Evolutionary conservation across 2,329 filamentous ascomycete species (phyloP), one percentile per base, ranked within the genome.

Genomic region (Colletotrichum sp.): DNA sequence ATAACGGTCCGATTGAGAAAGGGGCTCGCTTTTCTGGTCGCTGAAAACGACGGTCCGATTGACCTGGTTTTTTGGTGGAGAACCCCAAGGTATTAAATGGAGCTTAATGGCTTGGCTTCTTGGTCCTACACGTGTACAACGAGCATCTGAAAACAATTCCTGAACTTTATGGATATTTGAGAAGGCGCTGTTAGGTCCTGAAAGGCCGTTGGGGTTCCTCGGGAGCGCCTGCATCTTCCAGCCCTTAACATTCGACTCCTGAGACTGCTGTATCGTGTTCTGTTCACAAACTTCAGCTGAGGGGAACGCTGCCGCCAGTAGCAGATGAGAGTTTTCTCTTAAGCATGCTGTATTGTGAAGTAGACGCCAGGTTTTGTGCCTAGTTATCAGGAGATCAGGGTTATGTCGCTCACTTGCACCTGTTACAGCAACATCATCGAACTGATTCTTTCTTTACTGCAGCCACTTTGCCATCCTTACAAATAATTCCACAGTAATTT

Each of bases 1-100:
- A 43, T 24, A 72, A 74, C 68, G 72, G 72, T 67, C 72, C 72
- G 68, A 74, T 72, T 67, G 34, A 33, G 33, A 54, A 33, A 51
- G 36, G 62, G 57, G 47, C 31, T 33, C 15, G 34, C 18, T 57
- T 63, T 55, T 63, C 43, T 3, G 43, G 21, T 74, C 72, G 72
- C 72, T 74, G 47, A 67, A 74, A 34, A 34, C 57, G 67, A 72
- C 68, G 72, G 72, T 63, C 72, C 72, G 72, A 74, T 34, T 74
- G 43, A 33, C 62, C 58, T 38, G 68, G 51, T 27, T 47, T n/a
- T 47, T 51, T 71, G 33, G 65, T 72, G 68, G 72, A n/a, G 68
- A 67, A 36, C 13, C 13, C 15, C 18, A 16, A 51, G 31, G 54
- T 57, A 43, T 63, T 63, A 71, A 54, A 29, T 74, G 72, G 72